phyloP scores from a whole-genome alignment of 768 basidiomycete species.

The Rhizopogon sp. region DNA sequence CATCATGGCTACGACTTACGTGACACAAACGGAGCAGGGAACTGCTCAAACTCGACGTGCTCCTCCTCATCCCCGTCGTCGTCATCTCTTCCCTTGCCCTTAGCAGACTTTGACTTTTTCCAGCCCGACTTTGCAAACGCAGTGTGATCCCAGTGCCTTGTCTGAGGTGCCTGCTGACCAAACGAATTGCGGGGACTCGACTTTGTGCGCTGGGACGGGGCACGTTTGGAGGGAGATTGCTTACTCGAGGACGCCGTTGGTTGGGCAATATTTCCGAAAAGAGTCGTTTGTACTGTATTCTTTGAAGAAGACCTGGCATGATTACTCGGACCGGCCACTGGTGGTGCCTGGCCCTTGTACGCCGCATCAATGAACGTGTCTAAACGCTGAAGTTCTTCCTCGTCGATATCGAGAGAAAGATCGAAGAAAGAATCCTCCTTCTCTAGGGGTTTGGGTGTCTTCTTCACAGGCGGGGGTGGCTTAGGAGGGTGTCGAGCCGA shows the following conservation, averaged over 20 bases:
- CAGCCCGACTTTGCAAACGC: slow-evolving; percentile 78
- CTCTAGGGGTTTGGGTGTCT: slow-evolving; percentile 10
- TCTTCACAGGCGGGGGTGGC: slow-evolving; percentile 7
- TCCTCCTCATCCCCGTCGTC: slow-evolving; percentile 58
- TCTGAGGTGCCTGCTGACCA: slow-evolving; percentile 55
- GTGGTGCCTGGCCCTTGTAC: slow-evolving; percentile 34
- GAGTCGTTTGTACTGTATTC: slow-evolving; percentile 55
- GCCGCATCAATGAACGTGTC: slow-evolving; percentile 48
- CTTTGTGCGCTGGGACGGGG: slow-evolving; percentile 37
- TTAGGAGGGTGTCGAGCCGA: slow-evolving; percentile 11
- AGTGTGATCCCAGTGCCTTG: slow-evolving; percentile 90
- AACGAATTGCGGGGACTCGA: slow-evolving; percentile 38
- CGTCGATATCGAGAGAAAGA: slow-evolving; percentile 52
- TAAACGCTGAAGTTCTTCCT: slow-evolving; percentile 45
- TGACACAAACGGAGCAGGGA: slow-evolving; percentile 72
- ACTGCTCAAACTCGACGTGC: slow-evolving; percentile 71
- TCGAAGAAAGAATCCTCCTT: slow-evolving; percentile 48
- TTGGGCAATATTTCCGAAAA: slow-evolving; percentile 56
- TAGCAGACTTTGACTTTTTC: slow-evolving; percentile 44
- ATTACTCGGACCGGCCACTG: slow-evolving; percentile 35
- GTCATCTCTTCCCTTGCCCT: slow-evolving; percentile 46
- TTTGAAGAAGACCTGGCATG: slow-evolving; percentile 22
- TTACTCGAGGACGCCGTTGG: slow-evolving; percentile 28
- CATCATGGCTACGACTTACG: slow-evolving; percentile 37
- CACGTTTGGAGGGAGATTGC: slow-evolving; percentile 19